These are phyloP conservation scores for Trapa incisa DNA, from an alignment of 345 rosid species.

Conservation along the genomic window DNA sequence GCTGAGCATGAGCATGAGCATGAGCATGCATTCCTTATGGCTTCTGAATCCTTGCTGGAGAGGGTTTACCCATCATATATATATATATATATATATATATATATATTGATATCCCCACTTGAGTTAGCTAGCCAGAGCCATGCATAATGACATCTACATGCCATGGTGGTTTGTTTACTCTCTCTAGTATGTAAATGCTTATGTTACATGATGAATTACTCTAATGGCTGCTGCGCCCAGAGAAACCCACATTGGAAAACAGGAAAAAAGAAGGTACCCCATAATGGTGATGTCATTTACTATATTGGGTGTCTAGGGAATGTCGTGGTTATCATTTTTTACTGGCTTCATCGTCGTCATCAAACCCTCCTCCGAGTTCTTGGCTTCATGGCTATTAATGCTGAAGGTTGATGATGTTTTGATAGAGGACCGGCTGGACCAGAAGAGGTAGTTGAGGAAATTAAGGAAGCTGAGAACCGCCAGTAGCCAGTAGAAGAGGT, in stretches of 20 bases:
- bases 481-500: conserved; percentile 82
- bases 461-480: conserved; percentile 72
- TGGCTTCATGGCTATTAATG: background rate
- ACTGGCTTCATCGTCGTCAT: background rate
- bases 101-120: too few relatives aligned
- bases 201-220: background rate
- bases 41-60: background rate
- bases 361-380: background rate
- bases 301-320: background rate
- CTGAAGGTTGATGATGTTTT: conserved; percentile 5
- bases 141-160: background rate
- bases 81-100: too few relatives aligned
- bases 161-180: background rate
- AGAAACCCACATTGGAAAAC: background rate
- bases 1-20: too few relatives aligned
- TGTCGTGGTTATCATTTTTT: background rate
- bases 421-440: conserved; percentile 56
- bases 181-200: background rate
- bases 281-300: background rate
- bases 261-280: background rate
- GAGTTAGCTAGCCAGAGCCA: too few relatives aligned
- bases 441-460: conserved; percentile 70
- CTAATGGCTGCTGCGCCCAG: background rate
- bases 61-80: background rate
- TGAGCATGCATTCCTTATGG: too few relatives aligned